These are phyloP conservation scores for Tylopilus sp. DNA, from an alignment of 1,284 basidiomycete genomes.

Conservation along the genomic window DNA sequence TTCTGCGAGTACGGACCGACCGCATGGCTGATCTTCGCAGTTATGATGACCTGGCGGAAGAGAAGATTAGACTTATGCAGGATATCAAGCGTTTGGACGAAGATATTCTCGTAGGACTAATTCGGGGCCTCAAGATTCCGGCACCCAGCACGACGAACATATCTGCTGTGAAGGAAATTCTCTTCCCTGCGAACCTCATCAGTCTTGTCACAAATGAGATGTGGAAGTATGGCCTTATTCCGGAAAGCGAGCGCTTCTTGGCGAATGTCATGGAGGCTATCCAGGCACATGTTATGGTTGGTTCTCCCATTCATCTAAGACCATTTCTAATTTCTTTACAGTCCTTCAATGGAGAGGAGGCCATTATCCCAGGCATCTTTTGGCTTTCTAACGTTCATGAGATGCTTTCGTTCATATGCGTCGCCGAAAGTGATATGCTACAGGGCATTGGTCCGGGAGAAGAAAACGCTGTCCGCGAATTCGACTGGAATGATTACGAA, in stretches of 20 bases:
- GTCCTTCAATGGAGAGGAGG: conserved; percentile 91
- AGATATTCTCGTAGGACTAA: conserved; percentile 88
- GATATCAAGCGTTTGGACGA: conserved; percentile 90
- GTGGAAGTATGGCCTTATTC: conserved; percentile 99
- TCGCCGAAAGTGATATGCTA: conserved; percentile 96
- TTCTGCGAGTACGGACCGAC: conserved; percentile 65
- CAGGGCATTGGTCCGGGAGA: conserved; percentile 97
- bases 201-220: conserved; percentile 98
- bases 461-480: conserved; percentile 83
- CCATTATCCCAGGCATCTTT: conserved; percentile 94
- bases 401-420: conserved; percentile 97
- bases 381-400: conserved; percentile 99
- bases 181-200: conserved; percentile 99
- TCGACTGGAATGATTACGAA: conserved; percentile 98
- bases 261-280: conserved; percentile 99
- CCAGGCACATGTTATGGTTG: conserved; percentile 95
- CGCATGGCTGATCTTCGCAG: conserved; percentile 67
- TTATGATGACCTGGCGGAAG: conserved; percentile 87
- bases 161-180: conserved; percentile 91
- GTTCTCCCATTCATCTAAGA: conserved; percentile 28
- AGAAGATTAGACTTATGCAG: conserved; percentile 92
- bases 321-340: conserved; percentile 30
- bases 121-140: conserved; percentile 91
- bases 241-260: conserved; percentile 95
- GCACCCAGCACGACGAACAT: conserved; percentile 87